phyloP scores from a whole-genome alignment of 345 rosid genomes.

The Triadica sebifera region DNA sequence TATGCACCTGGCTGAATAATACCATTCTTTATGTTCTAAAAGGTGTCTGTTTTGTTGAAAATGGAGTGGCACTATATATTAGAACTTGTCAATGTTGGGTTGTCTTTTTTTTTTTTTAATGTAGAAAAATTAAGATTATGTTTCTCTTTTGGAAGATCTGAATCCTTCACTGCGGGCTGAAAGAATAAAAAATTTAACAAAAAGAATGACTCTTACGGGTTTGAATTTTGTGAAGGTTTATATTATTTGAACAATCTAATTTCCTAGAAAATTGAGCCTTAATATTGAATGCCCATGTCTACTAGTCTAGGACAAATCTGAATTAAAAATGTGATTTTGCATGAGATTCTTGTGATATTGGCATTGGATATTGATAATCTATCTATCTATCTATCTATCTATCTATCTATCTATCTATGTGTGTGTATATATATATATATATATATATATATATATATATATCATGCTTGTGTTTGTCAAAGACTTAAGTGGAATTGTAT shows the following conservation, averaged over 20 bases:
- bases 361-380: constrained; percentile 8
- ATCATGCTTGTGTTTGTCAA: not conserved
- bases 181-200: not conserved
- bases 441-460: too few relatives aligned
- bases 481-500: too few relatives aligned
- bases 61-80: constrained; percentile 10
- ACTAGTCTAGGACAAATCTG: constrained; percentile 3
- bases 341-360: not conserved
- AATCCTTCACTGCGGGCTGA: not conserved
- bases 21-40: not conserved
- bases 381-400: too few relatives aligned
- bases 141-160: constrained; percentile 35
- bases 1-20: not conserved
- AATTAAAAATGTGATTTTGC: not conserved
- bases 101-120: constrained; percentile 5
- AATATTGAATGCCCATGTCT: not conserved
- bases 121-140: constrained; percentile 20
- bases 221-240: constrained; percentile 26
- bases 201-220: constrained; percentile 1
- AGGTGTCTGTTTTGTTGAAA: not conserved
- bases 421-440: too few relatives aligned
- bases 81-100: constrained; percentile 12
- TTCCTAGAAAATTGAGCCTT: not conserved
- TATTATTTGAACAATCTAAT: constrained; percentile 2
- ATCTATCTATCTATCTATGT: too few relatives aligned